Percentiles rank a stretch among this genome's conserved stretches.
phyloP scores from a whole-genome alignment of 495 filamentous ascomycete genomes.

The Elasticomyces elasticus region DNA sequence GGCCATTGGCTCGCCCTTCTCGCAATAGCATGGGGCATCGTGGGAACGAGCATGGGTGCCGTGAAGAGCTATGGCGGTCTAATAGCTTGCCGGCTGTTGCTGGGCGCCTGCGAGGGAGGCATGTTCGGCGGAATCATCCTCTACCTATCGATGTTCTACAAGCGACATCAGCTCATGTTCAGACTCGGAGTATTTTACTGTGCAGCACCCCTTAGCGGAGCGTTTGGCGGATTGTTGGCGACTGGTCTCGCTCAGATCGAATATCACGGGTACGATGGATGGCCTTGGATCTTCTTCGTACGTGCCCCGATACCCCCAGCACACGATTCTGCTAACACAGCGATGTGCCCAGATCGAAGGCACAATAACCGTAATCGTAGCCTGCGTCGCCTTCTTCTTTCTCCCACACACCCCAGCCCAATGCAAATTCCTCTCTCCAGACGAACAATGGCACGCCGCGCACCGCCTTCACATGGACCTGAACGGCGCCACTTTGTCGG shows the following conservation, averaged over 20 bases:
- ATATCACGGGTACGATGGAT: constrained; percentile 35
- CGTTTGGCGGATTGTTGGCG: constrained; percentile 55
- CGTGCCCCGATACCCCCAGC: neutral
- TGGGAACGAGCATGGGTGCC: constrained; percentile 44
- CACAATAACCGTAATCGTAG: constrained; percentile 36
- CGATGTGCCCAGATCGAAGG: constrained; percentile 28
- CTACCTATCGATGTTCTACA: constrained; percentile 43
- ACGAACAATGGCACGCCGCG: constrained; percentile 30
- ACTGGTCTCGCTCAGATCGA: constrained; percentile 38
- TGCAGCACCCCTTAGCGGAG: constrained; percentile 51
- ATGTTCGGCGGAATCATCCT: constrained; percentile 45
- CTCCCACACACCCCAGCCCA: constrained; percentile 38
- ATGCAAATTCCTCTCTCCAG: constrained; percentile 34
- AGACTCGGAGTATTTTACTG: constrained; percentile 51
- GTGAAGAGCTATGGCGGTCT: constrained; percentile 38
- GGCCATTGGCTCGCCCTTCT: constrained; percentile 27
- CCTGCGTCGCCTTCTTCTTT: constrained; percentile 35
- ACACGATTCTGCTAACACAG: constrained; percentile 8
- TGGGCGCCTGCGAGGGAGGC: constrained; percentile 41
- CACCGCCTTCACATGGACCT: constrained; percentile 37
- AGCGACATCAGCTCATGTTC: constrained; percentile 26
- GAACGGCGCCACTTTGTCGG: constrained; percentile 30
- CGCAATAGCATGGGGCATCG: constrained; percentile 39
- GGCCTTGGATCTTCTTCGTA: constrained; percentile 39
- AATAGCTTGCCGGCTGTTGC: constrained; percentile 33